Conservation (phyloP, 164 flowering plant species). For the Nelumbo lutea region DNA sequence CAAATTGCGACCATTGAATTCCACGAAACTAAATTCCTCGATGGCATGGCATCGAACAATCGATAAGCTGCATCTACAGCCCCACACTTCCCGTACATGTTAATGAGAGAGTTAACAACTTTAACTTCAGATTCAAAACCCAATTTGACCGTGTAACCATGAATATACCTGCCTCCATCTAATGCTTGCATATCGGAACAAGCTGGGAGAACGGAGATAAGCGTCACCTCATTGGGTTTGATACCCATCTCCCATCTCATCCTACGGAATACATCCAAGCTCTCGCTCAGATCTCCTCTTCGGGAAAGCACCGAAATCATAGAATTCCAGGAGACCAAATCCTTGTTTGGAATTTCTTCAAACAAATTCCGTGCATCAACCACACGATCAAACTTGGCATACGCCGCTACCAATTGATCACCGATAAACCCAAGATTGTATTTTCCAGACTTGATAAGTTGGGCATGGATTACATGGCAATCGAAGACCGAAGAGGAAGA, state of each 20-base stretch:
- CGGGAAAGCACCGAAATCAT: constrained; percentile 12
- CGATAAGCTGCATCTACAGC: constrained; percentile 7
- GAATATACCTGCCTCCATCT: constrained; percentile 21
- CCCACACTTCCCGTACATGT: constrained; percentile 28
- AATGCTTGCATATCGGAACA: constrained; percentile 16
- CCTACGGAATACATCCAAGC: constrained; percentile 15
- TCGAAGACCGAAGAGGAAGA: constrained; percentile 22
- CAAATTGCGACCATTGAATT: constrained; percentile 26
- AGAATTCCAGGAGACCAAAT: constrained; percentile 20
- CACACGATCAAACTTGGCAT: constrained; percentile 11
- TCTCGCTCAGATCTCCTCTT: not conserved
- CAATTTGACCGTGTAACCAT: constrained; percentile 20
- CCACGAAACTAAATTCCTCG: constrained; percentile 31
- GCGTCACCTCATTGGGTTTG: constrained; percentile 27
- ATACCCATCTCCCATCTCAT: constrained; percentile 21
- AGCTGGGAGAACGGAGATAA: constrained; percentile 19
- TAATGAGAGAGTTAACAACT: constrained; percentile 26
- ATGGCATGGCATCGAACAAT: constrained; percentile 23
- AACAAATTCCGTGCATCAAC: constrained; percentile 12
- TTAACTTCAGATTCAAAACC: constrained; percentile 21
- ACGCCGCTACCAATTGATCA: constrained; percentile 27
- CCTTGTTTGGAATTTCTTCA: constrained; percentile 18
- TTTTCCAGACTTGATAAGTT: constrained; percentile 22
- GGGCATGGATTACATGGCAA: constrained; percentile 25
- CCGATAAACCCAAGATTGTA: constrained; percentile 36